Evolutionary conservation across 2,329 filamentous ascomycete species (phyloP).

Genomic region (Clarireedia monteithiana): DNA sequence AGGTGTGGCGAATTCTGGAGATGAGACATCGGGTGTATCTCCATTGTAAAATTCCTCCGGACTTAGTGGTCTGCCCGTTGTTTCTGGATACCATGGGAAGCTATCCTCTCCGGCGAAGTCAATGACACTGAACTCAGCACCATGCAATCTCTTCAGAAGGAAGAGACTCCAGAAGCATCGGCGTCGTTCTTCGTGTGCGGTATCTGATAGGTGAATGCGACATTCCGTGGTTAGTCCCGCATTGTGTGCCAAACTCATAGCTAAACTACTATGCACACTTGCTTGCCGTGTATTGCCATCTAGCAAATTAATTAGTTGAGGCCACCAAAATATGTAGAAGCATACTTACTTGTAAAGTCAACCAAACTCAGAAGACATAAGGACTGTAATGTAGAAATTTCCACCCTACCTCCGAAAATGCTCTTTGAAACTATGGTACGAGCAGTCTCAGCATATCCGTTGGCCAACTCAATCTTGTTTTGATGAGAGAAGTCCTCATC

Average conservation of each 20-base stretch:
- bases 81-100: conserved; percentile 34
- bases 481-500: conserved; percentile 21
- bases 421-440: conserved; percentile 29
- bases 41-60: conserved; percentile 9
- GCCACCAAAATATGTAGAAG: neutral
- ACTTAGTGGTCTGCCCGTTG: conserved; percentile 24
- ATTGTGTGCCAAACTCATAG: conserved; percentile 38
- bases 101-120: conserved; percentile 31
- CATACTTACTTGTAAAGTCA: conserved; percentile 31
- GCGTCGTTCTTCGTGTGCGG: conserved; percentile 25
- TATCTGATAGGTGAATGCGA: conserved; percentile 10
- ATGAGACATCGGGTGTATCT: neutral
- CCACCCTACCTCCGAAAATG: conserved; percentile 30
- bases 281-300: conserved; percentile 39
- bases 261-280: conserved; percentile 37
- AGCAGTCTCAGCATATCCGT: conserved; percentile 32
- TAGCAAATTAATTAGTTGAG: conserved; percentile 11
- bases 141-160: conserved; percentile 25
- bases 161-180: conserved; percentile 30
- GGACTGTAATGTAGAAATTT: conserved; percentile 34
- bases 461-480: conserved; percentile 23
- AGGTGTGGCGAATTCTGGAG: conserved; percentile 12
- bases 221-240: conserved; percentile 36
- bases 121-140: conserved; percentile 29
- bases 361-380: conserved; percentile 33